Conservation (phyloP, 192 early-diverging fungal species). For the Anaeromyces robustus region DNA sequence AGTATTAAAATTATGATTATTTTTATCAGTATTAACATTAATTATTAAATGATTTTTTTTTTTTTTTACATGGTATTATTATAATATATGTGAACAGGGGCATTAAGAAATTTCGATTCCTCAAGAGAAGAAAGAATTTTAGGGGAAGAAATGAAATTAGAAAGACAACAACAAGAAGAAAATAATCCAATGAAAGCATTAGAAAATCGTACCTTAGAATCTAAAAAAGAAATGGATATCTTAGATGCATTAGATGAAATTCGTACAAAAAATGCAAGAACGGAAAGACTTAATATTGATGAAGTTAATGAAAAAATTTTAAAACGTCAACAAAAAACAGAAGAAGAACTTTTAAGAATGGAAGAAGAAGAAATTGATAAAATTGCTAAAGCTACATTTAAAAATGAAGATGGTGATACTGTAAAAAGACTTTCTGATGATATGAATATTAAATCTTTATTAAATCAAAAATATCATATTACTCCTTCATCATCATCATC, state of each 20-base stretch:
- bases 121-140: conserved; percentile 50
- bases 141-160: conserved; percentile 31
- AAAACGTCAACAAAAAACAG: conserved; percentile 3
- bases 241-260: conserved; percentile 94
- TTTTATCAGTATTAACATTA: too few relatives aligned
- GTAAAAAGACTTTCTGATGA: conserved; percentile 42
- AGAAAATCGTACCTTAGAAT: conserved; percentile 85
- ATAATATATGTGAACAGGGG: too few relatives aligned
- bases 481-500: too few relatives aligned
- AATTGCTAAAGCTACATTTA: conserved; percentile 43
- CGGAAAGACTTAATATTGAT: conserved; percentile 59
- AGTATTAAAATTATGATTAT: too few relatives aligned
- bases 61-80: too few relatives aligned
- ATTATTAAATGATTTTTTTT: too few relatives aligned
- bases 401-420: conserved; percentile 42
- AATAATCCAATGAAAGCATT: conserved; percentile 89
- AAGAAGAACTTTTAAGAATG: background rate
- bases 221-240: conserved; percentile 94
- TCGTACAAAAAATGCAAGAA: conserved; percentile 65
- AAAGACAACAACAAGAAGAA: conserved; percentile 65
- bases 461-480: background rate
- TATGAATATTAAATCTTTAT: background rate
- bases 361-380: conserved; percentile 7
- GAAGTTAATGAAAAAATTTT: conserved; percentile 36
- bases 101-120: conserved; percentile 85